Base-by-base conservation (phyloP, 768 basidiomycete species). In the Hydnomerulius pinastri region DNA sequence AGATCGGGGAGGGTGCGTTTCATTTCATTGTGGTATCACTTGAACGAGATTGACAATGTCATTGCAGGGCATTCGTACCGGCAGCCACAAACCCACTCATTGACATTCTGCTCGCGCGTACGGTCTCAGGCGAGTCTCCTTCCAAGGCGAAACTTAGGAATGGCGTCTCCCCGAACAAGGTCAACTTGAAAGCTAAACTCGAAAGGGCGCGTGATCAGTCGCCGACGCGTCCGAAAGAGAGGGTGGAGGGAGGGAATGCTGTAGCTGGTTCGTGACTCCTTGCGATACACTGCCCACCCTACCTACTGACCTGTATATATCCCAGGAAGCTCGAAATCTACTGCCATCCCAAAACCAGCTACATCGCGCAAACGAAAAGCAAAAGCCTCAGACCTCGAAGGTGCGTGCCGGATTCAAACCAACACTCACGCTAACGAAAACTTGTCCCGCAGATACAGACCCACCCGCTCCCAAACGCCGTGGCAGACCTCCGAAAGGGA, bases 1-100 rank as follows among this genome's bases (percentile, higher is more conserved):
- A 46, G 83, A 87, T 66, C 78, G 83, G 46, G 83, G 83, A 50
- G 83, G 83, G 83, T 84, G 25, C 53, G 80, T 70, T 33, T 30
- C 27, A 10, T 38, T 15, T 37, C 13, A 12, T 36, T 35, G 12
- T 35, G 4, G 33, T 17, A 12, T 35, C 17, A n/a, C n/a, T 35
- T 4, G 6, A 12, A 13, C 29, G 29, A n/a, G 11, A 25, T 25
- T 28, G 24, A 8, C 11, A 27, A 13, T 20, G 11, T 5, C 50
- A n/a, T 41, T 29, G 28, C 35, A 84, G 83, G 0, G 78, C 76
- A 20, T 85, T 82, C 59, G 72, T 79, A 20, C 82, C 83, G 0
- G 67, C 79, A 1, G 71, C 68, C 13, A 66, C 71, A 42, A 85
- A 78, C 56, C 69, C 69, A 1, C 75, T 85, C 0, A 62, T 75